Conservation (phyloP, 2,329 filamentous ascomycete species). For the Drechslerella stenobrocha region DNA sequence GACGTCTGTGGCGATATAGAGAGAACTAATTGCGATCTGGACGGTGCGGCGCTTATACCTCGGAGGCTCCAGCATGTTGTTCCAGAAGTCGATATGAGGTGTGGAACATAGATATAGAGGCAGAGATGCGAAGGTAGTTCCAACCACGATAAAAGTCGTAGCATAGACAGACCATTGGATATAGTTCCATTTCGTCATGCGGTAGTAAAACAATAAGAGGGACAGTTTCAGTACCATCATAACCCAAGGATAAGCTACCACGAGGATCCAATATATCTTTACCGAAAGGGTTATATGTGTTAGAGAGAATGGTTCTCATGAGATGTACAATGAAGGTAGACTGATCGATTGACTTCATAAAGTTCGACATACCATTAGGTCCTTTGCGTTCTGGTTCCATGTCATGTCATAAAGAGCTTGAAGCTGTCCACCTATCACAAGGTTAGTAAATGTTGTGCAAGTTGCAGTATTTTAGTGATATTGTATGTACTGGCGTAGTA, state of each 20-base stretch:
- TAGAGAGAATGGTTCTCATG: too few relatives aligned
- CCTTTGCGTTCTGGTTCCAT: conserved; percentile 6
- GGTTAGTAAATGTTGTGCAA: background rate
- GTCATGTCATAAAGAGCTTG: conserved; percentile 29
- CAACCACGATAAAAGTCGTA: conserved; percentile 21
- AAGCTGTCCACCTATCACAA: conserved; percentile 8
- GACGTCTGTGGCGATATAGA: conserved; percentile 40
- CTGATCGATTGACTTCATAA: too few relatives aligned
- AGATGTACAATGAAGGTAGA: too few relatives aligned
- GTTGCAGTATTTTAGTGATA: too few relatives aligned
- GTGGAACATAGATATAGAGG: conserved; percentile 21
- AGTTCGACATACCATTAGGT: conserved; percentile 5
- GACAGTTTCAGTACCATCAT: conserved; percentile 43
- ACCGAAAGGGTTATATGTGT: background rate
- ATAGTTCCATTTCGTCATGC: conserved; percentile 47
- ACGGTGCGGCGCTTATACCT: background rate
- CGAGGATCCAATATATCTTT: conserved; percentile 16
- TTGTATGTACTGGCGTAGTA: too few relatives aligned
- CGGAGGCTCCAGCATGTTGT: conserved; percentile 9
- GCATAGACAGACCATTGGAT: conserved; percentile 36
- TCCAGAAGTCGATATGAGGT: conserved; percentile 25
- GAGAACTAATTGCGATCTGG: conserved; percentile 5
- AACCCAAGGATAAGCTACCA: conserved; percentile 25
- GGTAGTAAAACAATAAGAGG: conserved; percentile 35
- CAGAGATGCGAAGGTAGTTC: conserved; percentile 11